phyloP scores from a whole-genome alignment of 176 grass and related monocot species.

The Hordeum marinum region DNA sequence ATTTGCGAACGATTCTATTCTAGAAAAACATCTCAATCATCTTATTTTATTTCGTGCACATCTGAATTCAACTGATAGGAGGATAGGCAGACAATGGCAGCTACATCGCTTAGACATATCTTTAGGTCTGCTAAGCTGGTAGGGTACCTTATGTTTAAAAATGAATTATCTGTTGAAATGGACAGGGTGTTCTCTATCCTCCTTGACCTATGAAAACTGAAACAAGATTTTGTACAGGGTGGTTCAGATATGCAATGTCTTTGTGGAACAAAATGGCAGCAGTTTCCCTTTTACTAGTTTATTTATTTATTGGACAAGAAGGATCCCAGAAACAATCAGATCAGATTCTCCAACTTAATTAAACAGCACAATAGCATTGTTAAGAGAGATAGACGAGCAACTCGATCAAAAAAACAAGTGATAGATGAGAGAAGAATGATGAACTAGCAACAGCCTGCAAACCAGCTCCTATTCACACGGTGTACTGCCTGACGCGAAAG shows the following conservation, averaged over 20 bases:
- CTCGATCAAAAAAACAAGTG: too few relatives aligned
- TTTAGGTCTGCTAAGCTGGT: neutral
- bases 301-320: neutral
- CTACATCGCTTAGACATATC: neutral
- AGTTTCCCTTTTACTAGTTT: too few relatives aligned
- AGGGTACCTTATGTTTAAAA: neutral
- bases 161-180: neutral
- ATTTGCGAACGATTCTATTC: neutral
- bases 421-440: too few relatives aligned
- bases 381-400: too few relatives aligned
- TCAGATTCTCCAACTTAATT: neutral
- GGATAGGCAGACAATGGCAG: neutral
- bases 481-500: too few relatives aligned
- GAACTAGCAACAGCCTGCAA: too few relatives aligned
- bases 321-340: neutral
- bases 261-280: neutral
- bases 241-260: slow-evolving; percentile 12
- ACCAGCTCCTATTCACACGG: too few relatives aligned
- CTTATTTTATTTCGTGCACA: neutral
- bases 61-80: neutral
- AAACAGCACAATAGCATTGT: neutral
- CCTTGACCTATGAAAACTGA: neutral
- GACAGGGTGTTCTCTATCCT: slow-evolving; percentile 1
- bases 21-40: neutral
- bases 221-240: slow-evolving; percentile 7